Base-by-base conservation (phyloP, 257 asterid genomes). In the Ophiorrhiza pumila region DNA sequence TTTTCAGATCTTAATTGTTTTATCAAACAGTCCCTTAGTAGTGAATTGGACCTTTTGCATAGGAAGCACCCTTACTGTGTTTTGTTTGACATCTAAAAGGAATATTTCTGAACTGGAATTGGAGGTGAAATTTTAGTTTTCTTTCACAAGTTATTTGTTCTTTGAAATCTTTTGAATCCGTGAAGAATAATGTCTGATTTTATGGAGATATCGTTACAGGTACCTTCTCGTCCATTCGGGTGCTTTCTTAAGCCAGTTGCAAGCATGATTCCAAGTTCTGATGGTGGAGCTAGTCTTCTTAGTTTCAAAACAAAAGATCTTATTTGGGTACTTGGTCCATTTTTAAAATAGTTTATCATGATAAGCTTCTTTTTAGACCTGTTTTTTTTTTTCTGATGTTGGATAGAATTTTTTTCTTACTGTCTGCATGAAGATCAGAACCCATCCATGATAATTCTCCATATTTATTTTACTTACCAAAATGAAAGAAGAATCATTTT, bases 161-260 rank as follows among this genome's bases (percentile, higher is more conserved):
- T 18, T 13, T 42, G 37, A 31, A 45, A 43, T 68, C 68, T 46
- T 43, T 52, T 22, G 47, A 64, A 35, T 37, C 65, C 43, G 23
- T 39, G 53, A 60, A 31, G 74, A 41, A 43, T 76, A 56, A 73
- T 63, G 66, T 84, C 76, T 80, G 75, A 76, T 83, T 68, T 47
- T 74, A 69, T 75, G 47, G 83, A 68, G 71, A 83, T 68, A 77
- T 80, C 70, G 61, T 78, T 65, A 70, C 88, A 94, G 97, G 99
- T 94, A 62, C 80, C 88, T 15, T 91, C 99, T 75, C 93, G 99
- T 18, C 99, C 99, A 50, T 86, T 84, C 81, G 98, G 97, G 67
- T 90, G 91, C 84, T 90, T 92, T 83, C 83, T 94, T 67, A 94
- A 94, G 86, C 95, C 98, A 76, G 97, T 94, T 72, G 90, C 96